phyloP scores from a whole-genome alignment of 768 basidiomycete genomes.

The Hypholoma sublateritium region DNA sequence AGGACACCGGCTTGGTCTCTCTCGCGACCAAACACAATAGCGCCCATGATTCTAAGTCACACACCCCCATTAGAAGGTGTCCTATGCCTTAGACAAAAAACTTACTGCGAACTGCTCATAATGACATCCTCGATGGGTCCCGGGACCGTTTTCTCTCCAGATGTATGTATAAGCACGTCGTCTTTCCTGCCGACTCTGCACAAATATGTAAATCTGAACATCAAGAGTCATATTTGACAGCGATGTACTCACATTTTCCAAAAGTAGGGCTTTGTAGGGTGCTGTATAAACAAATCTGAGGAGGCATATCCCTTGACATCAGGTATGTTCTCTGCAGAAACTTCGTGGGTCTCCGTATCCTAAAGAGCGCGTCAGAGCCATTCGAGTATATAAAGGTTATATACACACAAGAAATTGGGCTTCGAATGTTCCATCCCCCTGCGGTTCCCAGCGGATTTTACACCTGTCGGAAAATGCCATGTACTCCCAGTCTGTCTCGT shows the following conservation, averaged over 20 bases:
- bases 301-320: slow-evolving; percentile 41
- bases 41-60: slow-evolving; percentile 19
- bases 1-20: slow-evolving; percentile 33
- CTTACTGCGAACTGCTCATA: slow-evolving; percentile 24
- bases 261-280: slow-evolving; percentile 41
- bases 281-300: slow-evolving; percentile 41
- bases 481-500: slow-evolving; percentile 31
- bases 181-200: slow-evolving; percentile 39
- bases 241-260: slow-evolving; percentile 40
- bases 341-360: slow-evolving; percentile 25
- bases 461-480: slow-evolving; percentile 24
- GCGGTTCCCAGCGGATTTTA: slow-evolving; percentile 32
- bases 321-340: slow-evolving; percentile 35
- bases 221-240: background rate
- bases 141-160: slow-evolving; percentile 37
- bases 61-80: background rate
- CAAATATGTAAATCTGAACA: background rate
- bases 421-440: slow-evolving; percentile 38
- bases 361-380: background rate
- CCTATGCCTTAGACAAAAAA: background rate
- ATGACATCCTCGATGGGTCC: slow-evolving; percentile 30
- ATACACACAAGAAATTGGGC: slow-evolving; percentile 34
- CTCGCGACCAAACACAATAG: slow-evolving; percentile 43
- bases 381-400: too few species aligned
- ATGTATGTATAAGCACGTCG: slow-evolving; percentile 35